A percentile compares a stretch with the other conserved stretches of the same genome.
phyloP scores from a whole-genome alignment of 768 basidiomycete genomes.

The Lactifluus piperatus region DNA sequence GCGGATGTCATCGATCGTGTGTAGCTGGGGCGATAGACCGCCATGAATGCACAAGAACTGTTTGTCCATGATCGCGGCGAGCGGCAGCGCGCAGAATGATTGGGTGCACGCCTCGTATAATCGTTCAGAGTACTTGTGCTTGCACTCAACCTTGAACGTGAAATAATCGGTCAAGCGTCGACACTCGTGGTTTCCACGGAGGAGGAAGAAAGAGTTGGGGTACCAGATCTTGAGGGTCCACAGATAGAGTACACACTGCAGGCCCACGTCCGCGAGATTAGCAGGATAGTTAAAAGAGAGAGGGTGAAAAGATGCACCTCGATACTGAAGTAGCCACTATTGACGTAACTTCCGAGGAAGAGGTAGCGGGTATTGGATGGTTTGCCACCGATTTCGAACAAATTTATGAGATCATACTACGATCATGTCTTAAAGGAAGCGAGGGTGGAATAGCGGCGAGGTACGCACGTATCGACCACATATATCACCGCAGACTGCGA shows the following conservation, averaged over 20 bases:
- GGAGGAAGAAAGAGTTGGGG: constrained; percentile 90
- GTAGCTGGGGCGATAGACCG: constrained; percentile 89
- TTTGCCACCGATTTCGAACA: constrained; percentile 70
- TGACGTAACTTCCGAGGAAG: constrained; percentile 70
- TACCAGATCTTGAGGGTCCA: constrained; percentile 99
- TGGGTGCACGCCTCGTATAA: constrained; percentile 98
- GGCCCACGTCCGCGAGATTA: too few species aligned
- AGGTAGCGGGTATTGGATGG: constrained; percentile 66
- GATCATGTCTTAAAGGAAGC: constrained; percentile 10
- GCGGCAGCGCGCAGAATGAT: constrained; percentile 88
- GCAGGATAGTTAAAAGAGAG: too few species aligned
- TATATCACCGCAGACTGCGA: constrained; percentile 77
- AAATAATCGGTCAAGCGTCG: constrained; percentile 98
- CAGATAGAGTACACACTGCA: constrained; percentile 97
- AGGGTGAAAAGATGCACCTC: too few species aligned
- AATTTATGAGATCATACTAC: constrained; percentile 72
- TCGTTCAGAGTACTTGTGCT: constrained; percentile 96
- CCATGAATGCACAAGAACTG: constrained; percentile 99
- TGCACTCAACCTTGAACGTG: constrained; percentile 98
- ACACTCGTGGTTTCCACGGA: constrained; percentile 98
- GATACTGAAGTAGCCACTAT: constrained; percentile 68
- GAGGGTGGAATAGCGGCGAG: constrained; percentile 2
- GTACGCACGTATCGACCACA: constrained; percentile 94
- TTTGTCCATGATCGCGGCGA: constrained; percentile 98
- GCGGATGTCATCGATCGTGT: constrained; percentile 92